Percentiles rank a stretch among this genome's conserved stretches.
phyloP scores from a whole-genome alignment of 805 yeast genomes.

The Ogataea wickerhamii region DNA sequence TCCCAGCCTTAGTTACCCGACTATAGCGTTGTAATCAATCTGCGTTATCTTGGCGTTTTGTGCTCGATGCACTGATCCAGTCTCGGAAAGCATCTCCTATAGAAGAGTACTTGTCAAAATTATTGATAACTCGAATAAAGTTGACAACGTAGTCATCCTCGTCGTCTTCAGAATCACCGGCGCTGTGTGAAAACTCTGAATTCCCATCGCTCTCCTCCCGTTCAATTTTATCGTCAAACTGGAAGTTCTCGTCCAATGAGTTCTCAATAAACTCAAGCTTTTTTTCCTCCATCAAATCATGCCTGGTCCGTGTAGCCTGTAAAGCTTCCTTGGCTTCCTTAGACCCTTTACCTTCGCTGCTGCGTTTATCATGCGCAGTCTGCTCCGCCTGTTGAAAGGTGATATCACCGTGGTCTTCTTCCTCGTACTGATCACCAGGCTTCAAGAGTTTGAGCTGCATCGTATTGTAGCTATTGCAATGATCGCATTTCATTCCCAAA shows the following conservation, averaged over 20 bases:
- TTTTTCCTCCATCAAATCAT: background rate
- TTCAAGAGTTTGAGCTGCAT: slow-evolving; percentile 66
- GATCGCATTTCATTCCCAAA: slow-evolving; percentile 81
- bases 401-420: slow-evolving; percentile 11
- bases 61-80: slow-evolving; percentile 27
- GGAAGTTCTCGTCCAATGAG: slow-evolving; percentile 32
- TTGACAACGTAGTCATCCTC: slow-evolving; percentile 29
- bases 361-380: background rate
- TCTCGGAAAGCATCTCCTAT: slow-evolving; percentile 36
- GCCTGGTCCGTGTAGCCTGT: too few relatives aligned
- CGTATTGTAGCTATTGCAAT: slow-evolving; percentile 85
- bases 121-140: slow-evolving; percentile 32
- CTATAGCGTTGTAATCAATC: slow-evolving; percentile 1
- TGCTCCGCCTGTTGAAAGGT: background rate
- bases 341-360: background rate
- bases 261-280: slow-evolving; percentile 17
- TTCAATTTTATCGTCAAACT: slow-evolving; percentile 26
- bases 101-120: slow-evolving; percentile 33
- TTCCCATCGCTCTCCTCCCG: slow-evolving; percentile 5
- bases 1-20: too few relatives aligned
- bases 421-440: slow-evolving; percentile 44
- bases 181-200: slow-evolving; percentile 3
- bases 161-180: slow-evolving; percentile 20
- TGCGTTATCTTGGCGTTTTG: slow-evolving; percentile 6
- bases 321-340: background rate